Evolutionary conservation across 805 yeast genomes (phyloP), one percentile per base, ranked within the genome.

Genomic region (Yarrowia osloensis): DNA sequence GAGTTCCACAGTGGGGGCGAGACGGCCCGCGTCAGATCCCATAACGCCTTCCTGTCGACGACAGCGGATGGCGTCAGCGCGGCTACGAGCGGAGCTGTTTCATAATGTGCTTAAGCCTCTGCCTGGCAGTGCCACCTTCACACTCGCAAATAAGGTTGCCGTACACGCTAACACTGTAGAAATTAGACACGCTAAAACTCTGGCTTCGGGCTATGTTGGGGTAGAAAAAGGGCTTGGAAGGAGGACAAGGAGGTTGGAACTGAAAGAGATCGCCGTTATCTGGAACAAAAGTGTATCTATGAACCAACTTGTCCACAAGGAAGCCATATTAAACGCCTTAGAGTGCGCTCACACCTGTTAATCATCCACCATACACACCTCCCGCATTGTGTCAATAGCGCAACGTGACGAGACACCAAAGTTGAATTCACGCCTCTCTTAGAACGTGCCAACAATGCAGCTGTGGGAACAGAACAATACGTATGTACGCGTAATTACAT

Each of bases 81-180:
- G 13, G 13, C 26, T 42, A 22, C 15, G 6, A n/a, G n/a, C n/a
- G 5, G 12, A 28, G 54, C 11, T 26, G 52, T 46, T 26, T 46
- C 52, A 47, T n/a, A 47, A 15, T 13, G 29, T 49, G 37, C 22
- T 29, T 19, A 29, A 24, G 24, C n/a, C 37, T 31, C 17, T 4
- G 15, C 12, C 11, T 28, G 54, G 37, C 28, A 50, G 12, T 22
- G 40, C 39, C 57, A 50, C 40, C 21, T 46, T 49, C 57, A 13
- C 24, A 31, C 28, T 9, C n/a, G 3, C 29, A 4, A 28, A 11
- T 50, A 50, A 22, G 19, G 57, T 50, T 50, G 19, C 2, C 37
- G 15, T 8, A 33, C 57, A 50, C 57, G 40, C 40, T 31, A 31
- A 50, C 57, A 50, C 55, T 31, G 55, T 50, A 50, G 55, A 50